Base-by-base conservation (phyloP, 345 rosid species). In the Pistacia atlantica region DNA sequence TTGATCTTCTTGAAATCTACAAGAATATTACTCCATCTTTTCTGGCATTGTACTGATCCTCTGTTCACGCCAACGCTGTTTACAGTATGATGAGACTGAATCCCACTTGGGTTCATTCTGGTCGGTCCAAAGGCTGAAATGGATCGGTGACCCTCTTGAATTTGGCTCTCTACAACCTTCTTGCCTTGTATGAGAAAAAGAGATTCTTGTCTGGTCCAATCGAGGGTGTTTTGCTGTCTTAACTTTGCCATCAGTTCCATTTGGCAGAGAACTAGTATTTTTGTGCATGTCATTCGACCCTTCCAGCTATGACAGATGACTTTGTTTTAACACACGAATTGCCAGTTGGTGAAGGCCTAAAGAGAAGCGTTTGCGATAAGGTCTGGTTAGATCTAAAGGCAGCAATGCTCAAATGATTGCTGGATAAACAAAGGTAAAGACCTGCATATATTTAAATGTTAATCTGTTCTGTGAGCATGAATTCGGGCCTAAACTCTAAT, bases 1-100 rank as follows among this genome's bases (percentile, higher is more conserved):
- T 75, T 81, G 22, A 84, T 81, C 59, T 84, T 84, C 78, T 35
- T 84, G 76, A 76, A 84, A 73, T 81, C 85, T 49, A 73, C 54
- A 31, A 85, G 45, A 75, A 82, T 69, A 67, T 78, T 79, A 62
- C 74, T 67, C 83, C 84, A 81, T 77, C 86, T 66, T 67, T 71
- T 83, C 77, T 49, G 69, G 76, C 80, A 80, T 55, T 81, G 81
- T 48, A 69, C 33, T 12, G 86, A 66, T 22, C 37, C 82, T 31
- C 77, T 65, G 54, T 48, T 60, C 46, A 81, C 78, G 13, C 84
- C 84, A 79, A 8, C 66, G 74, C 22, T 77, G 79, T 48, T 72
- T 80, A 71, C 83, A 81, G 35, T 71, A 74, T 10, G 78, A 71
- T 56, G 84, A 72, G 57, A 83, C 66, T 0, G 75, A 67, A 66